phyloP scores from a whole-genome alignment of 805 yeast genomes.

The Metschnikowia gruessii region DNA sequence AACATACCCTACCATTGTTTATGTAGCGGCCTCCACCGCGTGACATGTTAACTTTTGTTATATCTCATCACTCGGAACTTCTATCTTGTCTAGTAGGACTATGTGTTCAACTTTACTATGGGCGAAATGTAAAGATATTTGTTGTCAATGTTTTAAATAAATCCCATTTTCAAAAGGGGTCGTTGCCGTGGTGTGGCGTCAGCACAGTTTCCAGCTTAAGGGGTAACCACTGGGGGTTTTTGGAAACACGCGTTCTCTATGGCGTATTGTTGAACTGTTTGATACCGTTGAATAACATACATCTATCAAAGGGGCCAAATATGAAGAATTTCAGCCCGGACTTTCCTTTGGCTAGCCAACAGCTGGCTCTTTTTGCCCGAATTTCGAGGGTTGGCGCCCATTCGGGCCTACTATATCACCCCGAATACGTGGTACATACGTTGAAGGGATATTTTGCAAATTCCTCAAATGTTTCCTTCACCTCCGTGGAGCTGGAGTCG shows the following conservation, averaged over 20 bases:
- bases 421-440: constrained; percentile 1
- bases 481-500: constrained; percentile 8
- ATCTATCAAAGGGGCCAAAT: background rate
- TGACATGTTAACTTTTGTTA: constrained; percentile 16
- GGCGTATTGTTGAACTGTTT: constrained; percentile 8
- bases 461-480: constrained; percentile 12
- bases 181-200: constrained; percentile 31
- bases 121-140: constrained; percentile 11
- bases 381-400: background rate
- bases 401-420: constrained; percentile 15
- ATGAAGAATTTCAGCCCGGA: constrained; percentile 6
- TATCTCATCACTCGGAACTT: constrained; percentile 20
- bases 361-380: constrained; percentile 2
- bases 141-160: constrained; percentile 18
- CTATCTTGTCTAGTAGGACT: constrained; percentile 22
- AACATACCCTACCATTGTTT: too few species aligned
- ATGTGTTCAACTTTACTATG: constrained; percentile 14
- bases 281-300: constrained; percentile 11
- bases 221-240: constrained; percentile 11
- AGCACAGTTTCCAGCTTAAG: constrained; percentile 19
- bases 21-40: background rate
- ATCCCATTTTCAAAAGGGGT: constrained; percentile 2
- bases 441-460: constrained; percentile 8
- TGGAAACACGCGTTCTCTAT: constrained; percentile 7
- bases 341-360: constrained; percentile 5